Conservation (phyloP, 1,139 yeast genomes). For the Protomyces inundatus region DNA sequence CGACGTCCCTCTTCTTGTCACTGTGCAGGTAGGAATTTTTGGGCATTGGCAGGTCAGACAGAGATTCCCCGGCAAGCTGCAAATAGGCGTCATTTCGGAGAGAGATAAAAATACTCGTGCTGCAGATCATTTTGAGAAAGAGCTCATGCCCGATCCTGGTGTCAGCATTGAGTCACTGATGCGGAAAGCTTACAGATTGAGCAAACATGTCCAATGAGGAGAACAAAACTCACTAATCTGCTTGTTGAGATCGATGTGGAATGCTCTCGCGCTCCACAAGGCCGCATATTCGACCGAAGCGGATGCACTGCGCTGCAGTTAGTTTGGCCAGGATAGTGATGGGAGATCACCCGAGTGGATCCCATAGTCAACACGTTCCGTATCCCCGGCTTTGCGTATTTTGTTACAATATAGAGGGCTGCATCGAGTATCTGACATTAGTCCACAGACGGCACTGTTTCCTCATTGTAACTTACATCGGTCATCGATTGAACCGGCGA, state of each 20-base stretch:
- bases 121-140: conserved; percentile 13
- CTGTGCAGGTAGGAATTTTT: background rate
- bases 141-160: conserved; percentile 27
- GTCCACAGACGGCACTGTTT: no score
- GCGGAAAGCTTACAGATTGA: background rate
- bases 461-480: background rate
- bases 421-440: background rate
- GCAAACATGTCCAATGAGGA: background rate
- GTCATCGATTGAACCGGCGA: background rate
- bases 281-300: no score
- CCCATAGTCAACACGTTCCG: conserved; percentile 23
- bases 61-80: conserved; percentile 26
- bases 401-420: background rate
- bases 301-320: no score
- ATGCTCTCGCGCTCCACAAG: no score
- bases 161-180: background rate
- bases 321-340: no score
- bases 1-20: background rate
- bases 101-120: conserved; percentile 24
- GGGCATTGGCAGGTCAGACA: background rate
- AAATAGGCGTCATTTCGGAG: conserved; percentile 14
- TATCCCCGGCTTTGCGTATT: background rate
- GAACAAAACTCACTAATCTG: background rate
- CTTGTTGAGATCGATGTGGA: no score
- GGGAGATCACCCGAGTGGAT: conserved; percentile 11